Evolutionary conservation across 441 rosid species (phyloP).

Genomic region (Pelargonium citronellum): DNA sequence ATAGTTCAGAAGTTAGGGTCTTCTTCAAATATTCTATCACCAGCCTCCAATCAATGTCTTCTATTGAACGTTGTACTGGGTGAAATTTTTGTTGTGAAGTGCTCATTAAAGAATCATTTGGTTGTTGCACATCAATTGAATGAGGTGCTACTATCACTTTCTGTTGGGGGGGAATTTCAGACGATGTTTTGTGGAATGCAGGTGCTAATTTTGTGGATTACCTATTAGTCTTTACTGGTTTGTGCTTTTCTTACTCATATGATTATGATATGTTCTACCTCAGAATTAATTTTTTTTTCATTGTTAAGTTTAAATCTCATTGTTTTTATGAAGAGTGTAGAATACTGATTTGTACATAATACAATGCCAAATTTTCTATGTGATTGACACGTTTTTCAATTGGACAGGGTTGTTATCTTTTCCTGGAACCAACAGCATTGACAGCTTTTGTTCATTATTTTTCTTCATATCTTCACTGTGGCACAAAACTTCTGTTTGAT

Average conservation of each 20-base stretch:
- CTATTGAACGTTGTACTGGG: slow-evolving; percentile 39
- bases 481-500: slow-evolving; percentile 31
- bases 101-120: slow-evolving; percentile 46
- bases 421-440: slow-evolving; percentile 61
- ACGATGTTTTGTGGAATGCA: slow-evolving; percentile 48
- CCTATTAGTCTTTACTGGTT: slow-evolving; percentile 1
- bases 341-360: slow-evolving; percentile 11
- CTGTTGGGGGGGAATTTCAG: slow-evolving; percentile 52
- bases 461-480: slow-evolving; percentile 36
- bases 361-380: slow-evolving; percentile 14
- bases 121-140: slow-evolving; percentile 46
- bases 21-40: slow-evolving; percentile 32
- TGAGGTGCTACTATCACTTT: slow-evolving; percentile 53
- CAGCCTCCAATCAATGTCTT: slow-evolving; percentile 40
- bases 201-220: slow-evolving; percentile 42
- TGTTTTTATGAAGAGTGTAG: slow-evolving; percentile 5
- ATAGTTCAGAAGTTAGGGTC: slow-evolving; percentile 36
- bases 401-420: slow-evolving; percentile 71
- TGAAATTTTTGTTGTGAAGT: slow-evolving; percentile 49
- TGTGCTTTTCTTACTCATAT: slow-evolving; percentile 17
- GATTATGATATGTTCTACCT: neutral
- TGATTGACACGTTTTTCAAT: slow-evolving; percentile 32
- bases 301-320: neutral
- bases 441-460: slow-evolving; percentile 38
- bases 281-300: neutral